Percentiles rank a stretch among this genome's conserved stretches.
These are phyloP conservation scores for Solanum gracilifrons DNA, from an alignment of 257 asterid genomes.

Conservation along the genomic window DNA sequence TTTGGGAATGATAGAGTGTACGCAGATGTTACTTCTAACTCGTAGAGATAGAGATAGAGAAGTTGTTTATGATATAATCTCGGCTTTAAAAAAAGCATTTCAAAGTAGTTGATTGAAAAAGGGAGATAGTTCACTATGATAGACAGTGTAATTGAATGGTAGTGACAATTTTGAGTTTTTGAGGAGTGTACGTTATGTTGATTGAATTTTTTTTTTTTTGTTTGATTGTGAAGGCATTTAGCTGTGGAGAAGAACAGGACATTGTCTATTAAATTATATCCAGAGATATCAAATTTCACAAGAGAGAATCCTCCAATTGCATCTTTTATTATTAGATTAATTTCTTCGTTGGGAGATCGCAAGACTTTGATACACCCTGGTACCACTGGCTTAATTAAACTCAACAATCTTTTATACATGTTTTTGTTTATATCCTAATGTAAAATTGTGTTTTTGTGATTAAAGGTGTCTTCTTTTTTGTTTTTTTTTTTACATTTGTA, in stretches of 20 bases:
- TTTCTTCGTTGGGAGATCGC: conserved; percentile 76
- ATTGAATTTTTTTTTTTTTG: too few relatives aligned
- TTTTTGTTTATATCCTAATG: background rate
- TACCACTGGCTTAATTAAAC: background rate
- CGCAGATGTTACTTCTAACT: too few relatives aligned
- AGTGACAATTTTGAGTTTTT: background rate
- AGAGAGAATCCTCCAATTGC: conserved; percentile 84
- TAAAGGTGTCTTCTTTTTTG: background rate
- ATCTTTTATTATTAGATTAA: conserved; percentile 57
- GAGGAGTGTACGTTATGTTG: background rate
- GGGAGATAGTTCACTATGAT: background rate
- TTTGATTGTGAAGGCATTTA: conserved; percentile 57
- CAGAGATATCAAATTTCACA: conserved; percentile 59
- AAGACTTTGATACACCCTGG: conserved; percentile 83
- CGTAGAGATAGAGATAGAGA: too few relatives aligned
- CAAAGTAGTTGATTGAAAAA: too few relatives aligned
- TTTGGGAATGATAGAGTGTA: too few relatives aligned
- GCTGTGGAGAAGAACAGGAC: conserved; percentile 77
- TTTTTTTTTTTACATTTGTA: conserved; percentile 11
- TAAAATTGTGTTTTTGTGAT: background rate
- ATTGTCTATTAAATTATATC: conserved; percentile 57
- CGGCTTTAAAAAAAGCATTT: too few relatives aligned
- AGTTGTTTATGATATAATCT: too few relatives aligned
- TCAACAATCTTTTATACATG: background rate
- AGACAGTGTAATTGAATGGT: background rate